A percentile compares a stretch with the other conserved stretches of the same genome.
Evolutionary conservation across 208 protist genomes (phyloP).

Genomic region (Trypanosoma melophagium): DNA sequence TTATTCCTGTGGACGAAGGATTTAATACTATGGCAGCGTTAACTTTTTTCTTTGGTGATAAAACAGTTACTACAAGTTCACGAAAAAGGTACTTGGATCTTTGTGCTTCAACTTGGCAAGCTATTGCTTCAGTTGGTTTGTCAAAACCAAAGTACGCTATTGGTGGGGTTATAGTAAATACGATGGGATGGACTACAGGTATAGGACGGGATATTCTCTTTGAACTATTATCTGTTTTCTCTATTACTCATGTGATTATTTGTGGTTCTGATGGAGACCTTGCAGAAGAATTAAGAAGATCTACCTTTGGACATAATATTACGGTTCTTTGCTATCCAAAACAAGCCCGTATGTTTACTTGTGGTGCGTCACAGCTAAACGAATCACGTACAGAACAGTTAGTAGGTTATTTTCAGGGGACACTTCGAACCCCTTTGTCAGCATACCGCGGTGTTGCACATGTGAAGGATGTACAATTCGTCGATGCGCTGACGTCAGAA

Average conservation of each 20-base stretch:
- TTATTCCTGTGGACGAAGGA: slow-evolving; percentile 62
- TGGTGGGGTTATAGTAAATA: slow-evolving; percentile 78
- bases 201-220: slow-evolving; percentile 61
- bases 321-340: slow-evolving; percentile 50
- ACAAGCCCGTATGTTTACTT: slow-evolving; percentile 34
- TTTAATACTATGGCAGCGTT: slow-evolving; percentile 77
- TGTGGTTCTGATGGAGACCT: slow-evolving; percentile 60
- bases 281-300: slow-evolving; percentile 45
- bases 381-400: slow-evolving; percentile 45
- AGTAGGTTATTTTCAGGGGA: slow-evolving; percentile 71
- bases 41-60: slow-evolving; percentile 75
- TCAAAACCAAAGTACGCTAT: slow-evolving; percentile 49
- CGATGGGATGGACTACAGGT: slow-evolving; percentile 66
- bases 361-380: slow-evolving; percentile 24
- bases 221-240: slow-evolving; percentile 73
- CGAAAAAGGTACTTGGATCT: slow-evolving; percentile 82
- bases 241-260: slow-evolving; percentile 77
- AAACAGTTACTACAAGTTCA: slow-evolving; percentile 41
- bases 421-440: slow-evolving; percentile 47
- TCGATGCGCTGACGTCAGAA: slow-evolving; percentile 65
- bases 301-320: slow-evolving; percentile 43
- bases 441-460: slow-evolving; percentile 55
- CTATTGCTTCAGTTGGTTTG: slow-evolving; percentile 43
- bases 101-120: slow-evolving; percentile 57
- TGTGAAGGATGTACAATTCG: slow-evolving; percentile 61